Conservation (phyloP, 1,284 basidiomycete species). For the Mycena sp. region DNA sequence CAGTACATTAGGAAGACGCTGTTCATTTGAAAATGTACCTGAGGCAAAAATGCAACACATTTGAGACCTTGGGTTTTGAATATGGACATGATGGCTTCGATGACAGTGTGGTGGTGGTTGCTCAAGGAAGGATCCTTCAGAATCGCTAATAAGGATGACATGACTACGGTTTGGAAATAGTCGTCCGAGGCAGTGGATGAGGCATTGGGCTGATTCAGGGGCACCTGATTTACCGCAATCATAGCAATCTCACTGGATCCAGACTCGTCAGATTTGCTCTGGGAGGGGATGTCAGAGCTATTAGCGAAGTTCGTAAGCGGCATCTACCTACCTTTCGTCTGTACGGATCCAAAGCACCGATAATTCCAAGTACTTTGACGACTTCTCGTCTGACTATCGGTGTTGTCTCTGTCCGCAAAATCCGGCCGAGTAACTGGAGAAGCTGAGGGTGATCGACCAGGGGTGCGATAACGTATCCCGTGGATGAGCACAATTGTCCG, state of each 20-base stretch:
- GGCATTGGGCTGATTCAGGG: slow-evolving; percentile 55
- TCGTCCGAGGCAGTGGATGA: slow-evolving; percentile 84
- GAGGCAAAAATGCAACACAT: slow-evolving; percentile 95
- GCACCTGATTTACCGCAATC: slow-evolving; percentile 68
- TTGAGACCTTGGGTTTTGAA: slow-evolving; percentile 98
- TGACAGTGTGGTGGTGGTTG: slow-evolving; percentile 91
- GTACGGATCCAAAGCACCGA: slow-evolving; percentile 98
- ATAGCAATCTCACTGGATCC: slow-evolving; percentile 74
- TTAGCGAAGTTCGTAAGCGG: background rate
- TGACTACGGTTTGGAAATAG: slow-evolving; percentile 97
- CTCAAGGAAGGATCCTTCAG: slow-evolving; percentile 90
- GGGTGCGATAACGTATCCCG: slow-evolving; percentile 93
- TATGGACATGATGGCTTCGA: slow-evolving; percentile 99
- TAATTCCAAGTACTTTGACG: slow-evolving; percentile 93
- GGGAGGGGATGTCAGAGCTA: slow-evolving; percentile 21
- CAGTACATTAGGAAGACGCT: slow-evolving; percentile 18
- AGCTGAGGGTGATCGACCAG: slow-evolving; percentile 93
- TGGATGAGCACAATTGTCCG: slow-evolving; percentile 96
- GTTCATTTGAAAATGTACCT: slow-evolving; percentile 60
- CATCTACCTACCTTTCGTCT: slow-evolving; percentile 81
- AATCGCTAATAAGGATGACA: slow-evolving; percentile 89
- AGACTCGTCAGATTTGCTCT: slow-evolving; percentile 84
- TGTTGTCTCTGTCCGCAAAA: slow-evolving; percentile 86
- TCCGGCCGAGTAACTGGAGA: slow-evolving; percentile 87
- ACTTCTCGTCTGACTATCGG: slow-evolving; percentile 87